phyloP scores from a whole-genome alignment of 805 yeast species.

The Saccharomycopsis olivae region DNA sequence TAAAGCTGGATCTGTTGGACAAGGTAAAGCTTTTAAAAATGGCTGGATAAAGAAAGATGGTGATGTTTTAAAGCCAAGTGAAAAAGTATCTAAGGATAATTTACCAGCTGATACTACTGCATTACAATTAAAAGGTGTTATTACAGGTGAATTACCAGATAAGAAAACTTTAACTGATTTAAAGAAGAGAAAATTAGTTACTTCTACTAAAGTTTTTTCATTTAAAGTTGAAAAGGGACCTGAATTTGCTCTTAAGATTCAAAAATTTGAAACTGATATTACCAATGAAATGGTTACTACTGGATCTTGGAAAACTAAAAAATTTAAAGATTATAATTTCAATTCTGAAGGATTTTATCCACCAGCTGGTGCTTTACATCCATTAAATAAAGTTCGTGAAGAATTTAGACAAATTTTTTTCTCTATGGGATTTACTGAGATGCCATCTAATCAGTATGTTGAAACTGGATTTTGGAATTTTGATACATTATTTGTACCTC shows the following conservation, averaged over 20 bases:
- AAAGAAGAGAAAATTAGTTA: constrained; percentile 85
- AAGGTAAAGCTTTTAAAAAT: constrained; percentile 94
- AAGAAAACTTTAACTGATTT: constrained; percentile 69
- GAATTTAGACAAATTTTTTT: constrained; percentile 97
- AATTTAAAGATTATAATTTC: constrained; percentile 94
- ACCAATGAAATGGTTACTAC: constrained; percentile 84
- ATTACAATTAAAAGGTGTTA: constrained; percentile 46
- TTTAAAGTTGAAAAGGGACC: constrained; percentile 71
- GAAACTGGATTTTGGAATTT: constrained; percentile 99
- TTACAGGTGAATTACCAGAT: constrained; percentile 38
- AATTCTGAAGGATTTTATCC: constrained; percentile 88
- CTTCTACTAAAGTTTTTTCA: constrained; percentile 61
- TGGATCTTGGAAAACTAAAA: constrained; percentile 72
- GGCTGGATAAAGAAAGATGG: constrained; percentile 92
- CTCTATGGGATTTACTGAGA: constrained; percentile 95
- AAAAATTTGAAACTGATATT: constrained; percentile 81
- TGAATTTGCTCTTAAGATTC: constrained; percentile 73
- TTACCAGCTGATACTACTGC: constrained; percentile 62
- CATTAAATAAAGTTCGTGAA: constrained; percentile 91
- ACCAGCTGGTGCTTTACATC: constrained; percentile 88
- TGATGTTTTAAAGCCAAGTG: constrained; percentile 56
- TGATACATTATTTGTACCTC: constrained; percentile 93
- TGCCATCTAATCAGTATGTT: constrained; percentile 98
- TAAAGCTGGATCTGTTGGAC: constrained; percentile 81
- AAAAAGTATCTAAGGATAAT: constrained; percentile 33